Percentiles rank a stretch among this genome's conserved stretches.
phyloP scores from a whole-genome alignment of 208 protist species.

The Porcisia hertigi region DNA sequence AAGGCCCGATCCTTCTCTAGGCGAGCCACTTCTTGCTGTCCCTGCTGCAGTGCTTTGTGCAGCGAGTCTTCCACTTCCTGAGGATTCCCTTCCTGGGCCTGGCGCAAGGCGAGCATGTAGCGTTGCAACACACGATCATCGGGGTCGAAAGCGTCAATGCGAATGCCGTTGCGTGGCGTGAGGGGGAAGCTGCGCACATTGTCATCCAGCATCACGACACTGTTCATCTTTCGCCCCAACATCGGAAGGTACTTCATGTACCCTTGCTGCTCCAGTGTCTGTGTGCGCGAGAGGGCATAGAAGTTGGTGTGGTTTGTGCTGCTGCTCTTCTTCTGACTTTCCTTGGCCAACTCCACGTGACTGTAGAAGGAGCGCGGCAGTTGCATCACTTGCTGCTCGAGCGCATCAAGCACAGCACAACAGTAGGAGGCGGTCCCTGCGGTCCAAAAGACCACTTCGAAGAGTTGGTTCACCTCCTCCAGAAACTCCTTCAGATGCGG shows the following conservation, averaged over 20 bases:
- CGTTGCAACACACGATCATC: conserved; percentile 49
- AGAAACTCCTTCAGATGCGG: conserved; percentile 81
- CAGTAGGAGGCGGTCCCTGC: conserved; percentile 85
- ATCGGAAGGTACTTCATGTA: conserved; percentile 93
- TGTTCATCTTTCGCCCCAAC: conserved; percentile 63
- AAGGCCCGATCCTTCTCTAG: conserved; percentile 55
- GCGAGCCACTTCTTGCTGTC: conserved; percentile 43
- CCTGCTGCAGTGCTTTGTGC: conserved; percentile 33
- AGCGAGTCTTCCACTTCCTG: conserved; percentile 26
- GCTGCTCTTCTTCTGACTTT: conserved; percentile 22
- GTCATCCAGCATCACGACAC: conserved; percentile 84
- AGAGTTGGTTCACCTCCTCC: conserved; percentile 67
- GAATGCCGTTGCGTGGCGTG: conserved; percentile 76
- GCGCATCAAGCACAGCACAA: conserved; percentile 65
- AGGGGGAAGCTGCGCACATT: conserved; percentile 90
- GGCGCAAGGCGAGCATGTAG: conserved; percentile 41
- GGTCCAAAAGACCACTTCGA: conserved; percentile 91
- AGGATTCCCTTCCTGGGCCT: conserved; percentile 25
- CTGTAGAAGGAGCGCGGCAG: conserved; percentile 77
- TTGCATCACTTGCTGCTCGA: conserved; percentile 80
- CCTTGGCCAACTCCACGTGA: conserved; percentile 46
- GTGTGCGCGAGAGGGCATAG: conserved; percentile 80
- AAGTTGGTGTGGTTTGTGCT: conserved; percentile 77
- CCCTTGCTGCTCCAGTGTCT: conserved; percentile 65
- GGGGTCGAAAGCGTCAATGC: conserved; percentile 62